Base-by-base conservation (phyloP, 345 rosid genomes). In the Ricinus communis region DNA sequence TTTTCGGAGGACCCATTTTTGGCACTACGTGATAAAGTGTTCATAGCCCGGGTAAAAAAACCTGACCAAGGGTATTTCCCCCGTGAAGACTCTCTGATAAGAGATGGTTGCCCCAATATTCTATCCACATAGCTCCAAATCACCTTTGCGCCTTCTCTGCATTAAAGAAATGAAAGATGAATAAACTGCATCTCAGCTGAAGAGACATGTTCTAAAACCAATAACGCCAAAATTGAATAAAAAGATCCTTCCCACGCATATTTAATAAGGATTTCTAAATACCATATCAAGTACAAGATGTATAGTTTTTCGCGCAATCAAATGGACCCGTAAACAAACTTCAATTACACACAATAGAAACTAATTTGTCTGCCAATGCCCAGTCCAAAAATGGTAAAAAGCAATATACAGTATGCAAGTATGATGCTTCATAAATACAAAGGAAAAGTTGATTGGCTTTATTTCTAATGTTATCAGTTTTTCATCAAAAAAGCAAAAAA, bases 1-100 rank as follows among this genome's bases (percentile, higher is more conserved):
- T 71, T 83, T 73, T 51, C 73, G n/a, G 93, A 76, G 59, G 84
- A 38, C 69, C 72, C 87, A 78, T 84, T 86, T 71, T 70, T 71
- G 66, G 80, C 82, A 65, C 74, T 61, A 30, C 76, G 86, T 50
- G 93, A 73, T 24, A 87, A 64, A 56, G 74, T 81, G 58, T 82
- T 82, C 71, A 77, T 68, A 49, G 62, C 56, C 69, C 91, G 91
- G 43, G 90, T 76, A 73, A 76, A 31, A 38, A 81, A 38, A 56
- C 97, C 96, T 40, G 97, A 91, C 99, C 99, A 95, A 80, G 99
- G 99, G 71, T 95, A 95, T 66, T 90, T 95, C 69, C 99, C 97
- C 71, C 96, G 82, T n/a, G 99, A 95, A 7, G 99, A 95, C 80
- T 95, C 99, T 81, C 99, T 85, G 64, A 95, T 90, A 31, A 95